phyloP scores from a whole-genome alignment of 768 basidiomycete genomes.

The Termitomyces titanicus region DNA sequence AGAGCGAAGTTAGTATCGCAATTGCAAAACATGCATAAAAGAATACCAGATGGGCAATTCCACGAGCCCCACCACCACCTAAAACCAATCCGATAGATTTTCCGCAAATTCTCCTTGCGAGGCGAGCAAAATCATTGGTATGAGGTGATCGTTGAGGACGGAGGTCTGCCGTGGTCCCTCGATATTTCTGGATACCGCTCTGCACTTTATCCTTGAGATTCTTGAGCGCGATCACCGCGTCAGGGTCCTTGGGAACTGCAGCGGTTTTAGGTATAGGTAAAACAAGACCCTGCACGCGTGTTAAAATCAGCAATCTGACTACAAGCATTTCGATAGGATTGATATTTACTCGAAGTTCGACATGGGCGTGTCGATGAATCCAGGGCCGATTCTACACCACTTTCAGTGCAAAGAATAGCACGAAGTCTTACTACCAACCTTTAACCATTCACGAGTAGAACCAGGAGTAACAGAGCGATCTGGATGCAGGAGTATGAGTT shows the following conservation, averaged over 20 bases:
- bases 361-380: slow-evolving; percentile 94
- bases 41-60: slow-evolving; percentile 40
- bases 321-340: slow-evolving; percentile 13
- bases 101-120: slow-evolving; percentile 89
- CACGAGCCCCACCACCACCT: slow-evolving; percentile 96
- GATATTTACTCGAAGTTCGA: slow-evolving; percentile 83
- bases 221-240: slow-evolving; percentile 84
- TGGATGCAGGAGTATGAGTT: slow-evolving; percentile 90
- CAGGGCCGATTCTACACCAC: slow-evolving; percentile 79
- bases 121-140: slow-evolving; percentile 86
- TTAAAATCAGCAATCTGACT: neutral
- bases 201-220: slow-evolving; percentile 93
- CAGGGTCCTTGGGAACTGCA: slow-evolving; percentile 70
- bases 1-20: slow-evolving; percentile 3
- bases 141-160: slow-evolving; percentile 78
- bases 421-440: slow-evolving; percentile 43
- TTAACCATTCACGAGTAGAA: slow-evolving; percentile 94
- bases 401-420: slow-evolving; percentile 4
- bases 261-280: slow-evolving; percentile 57
- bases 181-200: slow-evolving; percentile 83
- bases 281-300: slow-evolving; percentile 60
- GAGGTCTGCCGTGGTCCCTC: slow-evolving; percentile 56
- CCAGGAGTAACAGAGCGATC: slow-evolving; percentile 87
- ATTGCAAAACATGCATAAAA: slow-evolving; percentile 1
- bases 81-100: slow-evolving; percentile 91